A percentile compares a stretch with the other conserved stretches of the same genome.
Conservation (phyloP, 768 basidiomycete species). For the Termitomyces sp. region DNA sequence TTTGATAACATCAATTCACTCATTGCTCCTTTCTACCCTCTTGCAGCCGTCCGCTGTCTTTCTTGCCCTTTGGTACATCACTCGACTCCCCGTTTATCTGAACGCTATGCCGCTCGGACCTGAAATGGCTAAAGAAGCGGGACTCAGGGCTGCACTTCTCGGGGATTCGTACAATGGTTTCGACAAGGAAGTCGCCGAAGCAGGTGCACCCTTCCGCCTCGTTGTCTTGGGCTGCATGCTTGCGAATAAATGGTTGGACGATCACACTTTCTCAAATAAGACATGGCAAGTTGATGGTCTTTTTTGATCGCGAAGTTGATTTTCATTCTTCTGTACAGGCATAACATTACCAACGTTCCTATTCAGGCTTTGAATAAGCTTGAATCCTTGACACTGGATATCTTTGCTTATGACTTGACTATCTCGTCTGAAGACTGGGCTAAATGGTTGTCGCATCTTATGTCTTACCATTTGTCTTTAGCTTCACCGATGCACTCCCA, state of each 20-base stretch:
- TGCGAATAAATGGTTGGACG: slow-evolving; percentile 85
- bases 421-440: slow-evolving; percentile 61
- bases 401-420: slow-evolving; percentile 66
- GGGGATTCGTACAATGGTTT: slow-evolving; percentile 37
- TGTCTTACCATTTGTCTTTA: slow-evolving; percentile 59
- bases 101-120: slow-evolving; percentile 42
- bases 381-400: slow-evolving; percentile 65
- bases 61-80: slow-evolving; percentile 79
- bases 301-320: slow-evolving; percentile 5
- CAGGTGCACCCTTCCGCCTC: slow-evolving; percentile 63
- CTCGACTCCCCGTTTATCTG: slow-evolving; percentile 67
- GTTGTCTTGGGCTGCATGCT: slow-evolving; percentile 80
- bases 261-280: slow-evolving; percentile 86
- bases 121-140: slow-evolving; percentile 52
- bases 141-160: slow-evolving; percentile 60
- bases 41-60: slow-evolving; percentile 79
- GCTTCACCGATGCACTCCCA: slow-evolving; percentile 57
- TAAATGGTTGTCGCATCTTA: slow-evolving; percentile 62
- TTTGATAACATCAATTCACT: slow-evolving; percentile 60
- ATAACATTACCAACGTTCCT: slow-evolving; percentile 74
- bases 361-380: slow-evolving; percentile 64
- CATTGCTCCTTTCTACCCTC: slow-evolving; percentile 70
- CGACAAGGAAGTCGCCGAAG: slow-evolving; percentile 47
- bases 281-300: slow-evolving; percentile 54
- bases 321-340: slow-evolving; percentile 38